Conservation (phyloP, 768 basidiomycete species). For the Boletus tylopilopsis region DNA sequence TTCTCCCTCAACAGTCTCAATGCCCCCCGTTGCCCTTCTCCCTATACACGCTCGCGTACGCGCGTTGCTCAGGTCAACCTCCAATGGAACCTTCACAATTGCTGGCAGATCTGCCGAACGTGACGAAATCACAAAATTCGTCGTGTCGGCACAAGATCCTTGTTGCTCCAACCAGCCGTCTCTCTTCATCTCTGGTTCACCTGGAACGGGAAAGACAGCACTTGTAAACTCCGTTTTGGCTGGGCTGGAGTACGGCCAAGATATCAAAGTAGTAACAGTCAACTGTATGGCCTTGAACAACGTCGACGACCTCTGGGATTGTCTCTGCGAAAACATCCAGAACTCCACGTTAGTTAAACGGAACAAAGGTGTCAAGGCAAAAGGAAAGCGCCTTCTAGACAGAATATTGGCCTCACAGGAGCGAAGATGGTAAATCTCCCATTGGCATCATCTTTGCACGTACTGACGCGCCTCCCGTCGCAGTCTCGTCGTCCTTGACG, state of each 20-base stretch:
- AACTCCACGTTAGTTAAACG: constrained; percentile 32
- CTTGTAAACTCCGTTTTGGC: constrained; percentile 65
- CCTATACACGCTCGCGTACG: constrained; percentile 59
- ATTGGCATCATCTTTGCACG: constrained; percentile 4
- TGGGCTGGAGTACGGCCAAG: constrained; percentile 34
- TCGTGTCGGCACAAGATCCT: constrained; percentile 48
- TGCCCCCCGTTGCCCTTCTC: constrained; percentile 45
- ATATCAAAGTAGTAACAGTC: constrained; percentile 52
- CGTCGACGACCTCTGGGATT: constrained; percentile 69
- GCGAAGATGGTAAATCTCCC: constrained; percentile 47
- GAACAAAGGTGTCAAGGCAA: constrained; percentile 38
- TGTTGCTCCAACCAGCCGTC: constrained; percentile 34
- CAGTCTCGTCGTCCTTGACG: constrained; percentile 80
- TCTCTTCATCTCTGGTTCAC: constrained; percentile 89
- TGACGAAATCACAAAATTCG: constrained; percentile 52
- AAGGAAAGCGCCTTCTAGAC: constrained; percentile 48
- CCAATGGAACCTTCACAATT: constrained; percentile 50
- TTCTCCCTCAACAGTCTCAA: constrained; percentile 58
- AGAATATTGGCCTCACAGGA: constrained; percentile 39
- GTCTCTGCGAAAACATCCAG: constrained; percentile 55
- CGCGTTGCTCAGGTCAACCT: constrained; percentile 68
- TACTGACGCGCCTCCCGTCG: constrained; percentile 13
- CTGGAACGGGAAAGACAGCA: constrained; percentile 91
- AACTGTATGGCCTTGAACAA: constrained; percentile 80
- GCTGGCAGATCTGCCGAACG: constrained; percentile 70